Evolutionary conservation across 257 asterid genomes (phyloP).

Genomic region (Jaltomata sinuosa): DNA sequence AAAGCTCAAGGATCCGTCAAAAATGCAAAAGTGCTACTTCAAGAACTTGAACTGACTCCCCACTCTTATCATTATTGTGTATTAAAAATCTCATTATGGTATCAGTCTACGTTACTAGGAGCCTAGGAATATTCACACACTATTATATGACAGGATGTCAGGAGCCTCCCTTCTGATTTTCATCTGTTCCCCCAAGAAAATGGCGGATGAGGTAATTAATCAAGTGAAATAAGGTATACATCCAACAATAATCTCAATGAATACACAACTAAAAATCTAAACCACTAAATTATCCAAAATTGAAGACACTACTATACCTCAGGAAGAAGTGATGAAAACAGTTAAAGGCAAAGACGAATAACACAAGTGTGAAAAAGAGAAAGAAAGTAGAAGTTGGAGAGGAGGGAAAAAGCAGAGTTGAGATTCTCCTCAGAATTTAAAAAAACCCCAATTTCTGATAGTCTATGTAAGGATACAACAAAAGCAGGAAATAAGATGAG

Average conservation of each 20-base stretch:
- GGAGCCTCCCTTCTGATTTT: neutral
- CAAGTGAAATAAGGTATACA: neutral
- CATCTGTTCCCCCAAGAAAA: neutral
- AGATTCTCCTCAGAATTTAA: neutral
- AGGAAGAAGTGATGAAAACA: neutral
- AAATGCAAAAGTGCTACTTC: neutral
- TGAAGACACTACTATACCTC: neutral
- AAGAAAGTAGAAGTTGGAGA: neutral
- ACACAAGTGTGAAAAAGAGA: neutral
- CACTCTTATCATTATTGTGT: neutral
- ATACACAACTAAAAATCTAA: neutral
- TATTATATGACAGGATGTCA: neutral
- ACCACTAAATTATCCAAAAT: neutral
- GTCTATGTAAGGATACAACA: neutral
- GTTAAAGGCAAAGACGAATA: neutral
- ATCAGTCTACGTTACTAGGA: neutral
- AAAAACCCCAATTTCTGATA: neutral
- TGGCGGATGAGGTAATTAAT: neutral
- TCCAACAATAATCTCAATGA: neutral
- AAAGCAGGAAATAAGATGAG: neutral
- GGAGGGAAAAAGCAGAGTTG: neutral
- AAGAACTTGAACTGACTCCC: neutral
- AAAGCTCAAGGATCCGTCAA: neutral
- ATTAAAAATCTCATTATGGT: neutral
- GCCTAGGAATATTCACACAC: neutral